Evolutionary conservation across 2,329 filamentous ascomycete species (phyloP).

Genomic region (Colletotrichum horii): DNA sequence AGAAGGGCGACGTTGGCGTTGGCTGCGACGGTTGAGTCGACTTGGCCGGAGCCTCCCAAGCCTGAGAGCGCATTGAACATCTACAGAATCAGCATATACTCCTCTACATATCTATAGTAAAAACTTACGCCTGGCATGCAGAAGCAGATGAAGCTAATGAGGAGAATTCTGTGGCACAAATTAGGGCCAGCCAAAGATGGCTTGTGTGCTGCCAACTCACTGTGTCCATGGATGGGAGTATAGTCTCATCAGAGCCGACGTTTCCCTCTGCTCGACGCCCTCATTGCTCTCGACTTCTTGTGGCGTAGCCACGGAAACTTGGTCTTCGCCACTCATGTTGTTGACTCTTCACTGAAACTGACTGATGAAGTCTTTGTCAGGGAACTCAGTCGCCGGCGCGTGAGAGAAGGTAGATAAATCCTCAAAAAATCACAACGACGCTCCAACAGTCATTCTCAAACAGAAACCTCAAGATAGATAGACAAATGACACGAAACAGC

Average conservation of each 20-base stretch:
- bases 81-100: conserved; percentile 25
- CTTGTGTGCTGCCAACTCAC: not conserved
- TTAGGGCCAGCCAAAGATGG: not conserved
- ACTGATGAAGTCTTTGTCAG: not conserved
- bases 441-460: not conserved
- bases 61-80: conserved; percentile 54
- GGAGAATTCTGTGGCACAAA: conserved; percentile 32
- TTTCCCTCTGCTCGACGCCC: not conserved
- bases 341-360: not conserved
- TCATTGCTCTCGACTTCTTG: not conserved
- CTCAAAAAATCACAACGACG: not conserved
- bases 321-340: not conserved
- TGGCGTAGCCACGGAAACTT: not conserved
- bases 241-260: conserved; percentile 28
- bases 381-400: not conserved
- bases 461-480: not conserved
- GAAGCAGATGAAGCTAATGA: conserved; percentile 55
- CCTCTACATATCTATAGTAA: too few relatives aligned
- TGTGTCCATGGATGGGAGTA: conserved; percentile 52
- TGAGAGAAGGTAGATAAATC: not conserved
- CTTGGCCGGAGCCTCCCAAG: conserved; percentile 50
- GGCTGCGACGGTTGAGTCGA: conserved; percentile 48
- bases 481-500: not conserved
- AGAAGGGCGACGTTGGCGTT: conserved; percentile 50
- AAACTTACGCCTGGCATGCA: conserved; percentile 48